Evolutionary conservation across 2,329 filamentous ascomycete genomes (phyloP), one percentile per base, ranked within the genome.

Genomic region (Pezicula rhizophila): DNA sequence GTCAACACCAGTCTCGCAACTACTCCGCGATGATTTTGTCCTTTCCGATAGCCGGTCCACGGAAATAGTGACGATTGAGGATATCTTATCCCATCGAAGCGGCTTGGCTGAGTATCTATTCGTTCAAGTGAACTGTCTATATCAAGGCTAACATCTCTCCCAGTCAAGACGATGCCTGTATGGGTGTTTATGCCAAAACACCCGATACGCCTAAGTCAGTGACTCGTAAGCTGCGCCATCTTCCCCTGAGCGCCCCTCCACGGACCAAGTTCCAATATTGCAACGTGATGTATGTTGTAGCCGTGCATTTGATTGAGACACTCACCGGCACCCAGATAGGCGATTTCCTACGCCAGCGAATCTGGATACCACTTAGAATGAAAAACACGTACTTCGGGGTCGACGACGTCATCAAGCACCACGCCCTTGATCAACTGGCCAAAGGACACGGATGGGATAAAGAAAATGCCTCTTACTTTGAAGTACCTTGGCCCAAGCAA

Each of bases 21-120:
- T 79, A 1, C 63, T 80, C 2, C 68, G 68, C 0, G 73, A 74
- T 4, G 76, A 79, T 47, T 79, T 79, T 49, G 70, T 77, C 1
- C 64, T 79, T n/a, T 55, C 65, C 8, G 71, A 74, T 46, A 62
- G 65, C 1, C 68, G 66, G 56, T 68, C 69, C 20, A 79, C 74
- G 1, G 61, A 67, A 23, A 67, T 73, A 47, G 62, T 78, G 31
- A 80, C 75, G 0, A 57, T 80, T 5, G 73, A 79, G 46, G 78
- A 81, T 46, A 71, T 76, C 3, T 63, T 77, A 1, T 69, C 70
- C 45, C 77, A 81, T 56, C 67, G 76, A 8, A 75, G 70, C 1
- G 76, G 77, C 11, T 64, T 76, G 47, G 64, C 75, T 1, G 53
- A 63, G 53, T 53, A 52, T 4, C 20, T 49, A 7, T 12, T 15